Evolutionary conservation across 371 early-diverging fungal species (phyloP).

Genomic region (Mucor sp.): DNA sequence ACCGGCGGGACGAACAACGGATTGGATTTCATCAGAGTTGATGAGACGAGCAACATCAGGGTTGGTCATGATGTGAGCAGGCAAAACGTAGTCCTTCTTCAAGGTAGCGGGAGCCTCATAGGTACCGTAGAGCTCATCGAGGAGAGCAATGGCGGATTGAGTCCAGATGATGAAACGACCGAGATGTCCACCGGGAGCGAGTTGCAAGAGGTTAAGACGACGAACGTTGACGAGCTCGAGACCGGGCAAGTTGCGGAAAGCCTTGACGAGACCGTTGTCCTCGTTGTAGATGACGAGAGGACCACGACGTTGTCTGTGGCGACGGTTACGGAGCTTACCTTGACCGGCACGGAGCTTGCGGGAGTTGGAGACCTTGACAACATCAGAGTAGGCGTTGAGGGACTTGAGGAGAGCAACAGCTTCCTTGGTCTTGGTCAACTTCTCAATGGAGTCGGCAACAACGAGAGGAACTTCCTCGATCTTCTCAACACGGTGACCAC

Average conservation of each 20-base stretch:
- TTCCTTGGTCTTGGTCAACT: slow-evolving; percentile 95
- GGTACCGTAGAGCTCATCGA: slow-evolving; percentile 97
- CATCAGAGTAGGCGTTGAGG: slow-evolving; percentile 95
- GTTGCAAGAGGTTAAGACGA: slow-evolving; percentile 96
- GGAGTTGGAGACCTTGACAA: slow-evolving; percentile 96
- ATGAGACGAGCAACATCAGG: slow-evolving; percentile 96
- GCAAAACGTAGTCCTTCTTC: slow-evolving; percentile 96
- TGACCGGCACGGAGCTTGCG: slow-evolving; percentile 98
- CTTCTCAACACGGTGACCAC: slow-evolving; percentile 98
- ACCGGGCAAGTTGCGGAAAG: slow-evolving; percentile 99
- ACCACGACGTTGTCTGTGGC: slow-evolving; percentile 98
- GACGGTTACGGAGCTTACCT: slow-evolving; percentile 99
- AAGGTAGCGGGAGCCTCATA: slow-evolving; percentile 77
- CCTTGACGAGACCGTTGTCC: slow-evolving; percentile 95
- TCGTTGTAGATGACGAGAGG: slow-evolving; percentile 97
- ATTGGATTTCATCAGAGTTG: slow-evolving; percentile 98
- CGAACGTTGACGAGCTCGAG: slow-evolving; percentile 95
- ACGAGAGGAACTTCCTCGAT: slow-evolving; percentile 98
- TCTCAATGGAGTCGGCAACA: slow-evolving; percentile 81
- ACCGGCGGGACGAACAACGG: slow-evolving; percentile 90
- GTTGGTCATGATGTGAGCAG: slow-evolving; percentile 89
- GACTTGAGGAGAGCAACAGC: slow-evolving; percentile 94
- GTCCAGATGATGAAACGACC: slow-evolving; percentile 99
- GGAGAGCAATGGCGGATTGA: slow-evolving; percentile 92
- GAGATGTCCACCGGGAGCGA: slow-evolving; percentile 99